phyloP scores from a whole-genome alignment of 2,329 filamentous ascomycete species.

The Elsinoe arachidis region DNA sequence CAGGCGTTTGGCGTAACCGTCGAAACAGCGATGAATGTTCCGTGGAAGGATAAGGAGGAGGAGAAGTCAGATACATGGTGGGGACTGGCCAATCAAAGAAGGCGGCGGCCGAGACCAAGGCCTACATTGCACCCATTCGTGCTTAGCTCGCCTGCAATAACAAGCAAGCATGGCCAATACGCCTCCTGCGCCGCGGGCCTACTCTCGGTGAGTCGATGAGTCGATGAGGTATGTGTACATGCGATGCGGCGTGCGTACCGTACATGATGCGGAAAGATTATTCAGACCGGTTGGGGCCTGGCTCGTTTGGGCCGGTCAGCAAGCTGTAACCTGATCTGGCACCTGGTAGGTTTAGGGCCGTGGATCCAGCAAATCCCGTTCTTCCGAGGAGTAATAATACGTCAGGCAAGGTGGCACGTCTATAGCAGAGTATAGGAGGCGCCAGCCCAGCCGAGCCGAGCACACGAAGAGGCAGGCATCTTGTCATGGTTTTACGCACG shows the following conservation, averaged over 20 bases:
- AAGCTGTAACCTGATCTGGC: slow-evolving; percentile 8
- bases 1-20: slow-evolving; percentile 11
- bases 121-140: slow-evolving; percentile 7
- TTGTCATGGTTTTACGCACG: not conserved
- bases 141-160: slow-evolving; percentile 7
- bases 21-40: slow-evolving; percentile 10
- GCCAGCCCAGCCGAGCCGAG: not conserved
- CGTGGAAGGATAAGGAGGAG: not conserved
- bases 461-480: not conserved
- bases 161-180: not conserved
- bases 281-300: slow-evolving; percentile 7
- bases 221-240: not conserved
- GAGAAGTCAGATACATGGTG: not conserved
- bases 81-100: not conserved
- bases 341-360: slow-evolving; percentile 3
- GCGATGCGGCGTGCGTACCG: not conserved
- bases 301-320: slow-evolving; percentile 4
- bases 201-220: not conserved
- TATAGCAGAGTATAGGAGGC: slow-evolving; percentile 7
- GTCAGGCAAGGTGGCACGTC: not conserved
- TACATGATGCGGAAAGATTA: not conserved
- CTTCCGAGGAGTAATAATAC: slow-evolving; percentile 4
- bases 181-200: slow-evolving; percentile 4
- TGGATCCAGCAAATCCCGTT: slow-evolving; percentile 11
- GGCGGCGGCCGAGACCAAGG: not conserved